Percentiles rank a stretch among this genome's conserved stretches.
These are phyloP conservation scores for Annulohypoxylon bovei DNA, from an alignment of 495 filamentous ascomycete species.

Conservation along the genomic window DNA sequence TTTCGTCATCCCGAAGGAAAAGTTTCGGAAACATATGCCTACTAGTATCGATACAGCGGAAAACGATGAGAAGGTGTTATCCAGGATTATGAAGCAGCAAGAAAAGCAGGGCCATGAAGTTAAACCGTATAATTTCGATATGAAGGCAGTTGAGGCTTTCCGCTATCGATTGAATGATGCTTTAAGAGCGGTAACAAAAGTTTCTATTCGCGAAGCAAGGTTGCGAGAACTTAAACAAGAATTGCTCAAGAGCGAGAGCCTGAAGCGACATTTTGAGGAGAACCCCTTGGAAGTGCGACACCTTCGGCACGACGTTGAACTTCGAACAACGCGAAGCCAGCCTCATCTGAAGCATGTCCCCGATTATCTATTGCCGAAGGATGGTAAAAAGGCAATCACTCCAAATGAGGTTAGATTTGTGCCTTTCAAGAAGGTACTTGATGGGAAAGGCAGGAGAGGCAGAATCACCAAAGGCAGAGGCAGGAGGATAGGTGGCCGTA, in stretches of 20 bases:
- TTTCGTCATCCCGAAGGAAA: constrained; percentile 83
- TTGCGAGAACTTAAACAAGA: constrained; percentile 88
- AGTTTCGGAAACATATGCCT: constrained; percentile 88
- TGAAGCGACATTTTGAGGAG: constrained; percentile 96
- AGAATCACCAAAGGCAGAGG: constrained; percentile 68
- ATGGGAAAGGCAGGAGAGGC: constrained; percentile 75
- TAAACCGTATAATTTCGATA: constrained; percentile 92
- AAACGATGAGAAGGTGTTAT: constrained; percentile 84
- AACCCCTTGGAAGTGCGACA: constrained; percentile 89
- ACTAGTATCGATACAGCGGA: constrained; percentile 75
- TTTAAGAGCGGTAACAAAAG: constrained; percentile 47
- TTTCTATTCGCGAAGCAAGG: constrained; percentile 89
- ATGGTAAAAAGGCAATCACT: constrained; percentile 73
- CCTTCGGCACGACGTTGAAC: constrained; percentile 89
- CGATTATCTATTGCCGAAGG: constrained; percentile 88
- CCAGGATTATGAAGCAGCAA: constrained; percentile 77
- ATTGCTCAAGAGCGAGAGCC: constrained; percentile 88
- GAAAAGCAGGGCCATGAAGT: constrained; percentile 77
- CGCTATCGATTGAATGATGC: constrained; percentile 95
- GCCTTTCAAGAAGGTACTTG: constrained; percentile 71
- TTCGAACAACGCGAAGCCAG: constrained; percentile 80
- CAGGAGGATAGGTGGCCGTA: constrained; percentile 61
- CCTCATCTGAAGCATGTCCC: constrained; percentile 94
- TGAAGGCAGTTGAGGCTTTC: constrained; percentile 91
- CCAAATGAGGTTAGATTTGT: constrained; percentile 75